Conservation (phyloP, 2,329 filamentous ascomycete species). For the Neonectria ditissima region DNA sequence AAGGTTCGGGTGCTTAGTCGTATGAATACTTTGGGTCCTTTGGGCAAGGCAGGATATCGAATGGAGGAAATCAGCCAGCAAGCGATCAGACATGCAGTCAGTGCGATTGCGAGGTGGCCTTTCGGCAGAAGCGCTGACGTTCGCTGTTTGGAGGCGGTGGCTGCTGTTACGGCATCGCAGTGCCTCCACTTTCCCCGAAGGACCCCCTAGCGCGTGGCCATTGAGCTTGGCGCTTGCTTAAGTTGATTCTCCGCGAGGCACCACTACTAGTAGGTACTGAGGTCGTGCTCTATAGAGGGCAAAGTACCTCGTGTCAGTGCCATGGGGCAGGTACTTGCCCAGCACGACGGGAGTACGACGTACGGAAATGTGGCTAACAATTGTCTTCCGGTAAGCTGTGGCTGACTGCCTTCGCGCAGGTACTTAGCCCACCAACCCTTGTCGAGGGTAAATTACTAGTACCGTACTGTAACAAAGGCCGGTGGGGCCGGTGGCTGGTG, state of each 20-base stretch:
- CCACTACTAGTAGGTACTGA: not conserved
- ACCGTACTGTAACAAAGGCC: not conserved
- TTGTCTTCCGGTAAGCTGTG: not conserved
- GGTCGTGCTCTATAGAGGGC: not conserved
- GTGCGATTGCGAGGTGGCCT: slow-evolving; percentile 27
- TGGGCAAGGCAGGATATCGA: slow-evolving; percentile 8
- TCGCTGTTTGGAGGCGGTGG: slow-evolving; percentile 16
- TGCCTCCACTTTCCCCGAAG: slow-evolving; percentile 14
- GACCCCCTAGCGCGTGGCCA: not conserved
- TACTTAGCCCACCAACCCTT: not conserved
- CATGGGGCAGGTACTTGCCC: not conserved
- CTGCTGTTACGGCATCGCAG: slow-evolving; percentile 5
- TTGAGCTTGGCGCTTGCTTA: not conserved
- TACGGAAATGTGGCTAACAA: not conserved
- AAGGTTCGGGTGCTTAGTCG: not conserved
- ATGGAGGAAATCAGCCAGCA: not conserved
- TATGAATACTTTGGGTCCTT: not conserved
- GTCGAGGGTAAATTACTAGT: not conserved
- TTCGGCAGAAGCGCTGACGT: slow-evolving; percentile 21
- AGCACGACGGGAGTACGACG: not conserved
- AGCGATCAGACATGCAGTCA: not conserved
- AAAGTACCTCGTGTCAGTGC: not conserved
- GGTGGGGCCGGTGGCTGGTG: not conserved
- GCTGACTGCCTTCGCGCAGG: not conserved
- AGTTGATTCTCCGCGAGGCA: no score